Percentiles rank a stretch among this genome's conserved stretches.
These are phyloP conservation scores for Dactylellina haptotyla DNA, from an alignment of 2,329 filamentous ascomycete species.

Conservation along the genomic window DNA sequence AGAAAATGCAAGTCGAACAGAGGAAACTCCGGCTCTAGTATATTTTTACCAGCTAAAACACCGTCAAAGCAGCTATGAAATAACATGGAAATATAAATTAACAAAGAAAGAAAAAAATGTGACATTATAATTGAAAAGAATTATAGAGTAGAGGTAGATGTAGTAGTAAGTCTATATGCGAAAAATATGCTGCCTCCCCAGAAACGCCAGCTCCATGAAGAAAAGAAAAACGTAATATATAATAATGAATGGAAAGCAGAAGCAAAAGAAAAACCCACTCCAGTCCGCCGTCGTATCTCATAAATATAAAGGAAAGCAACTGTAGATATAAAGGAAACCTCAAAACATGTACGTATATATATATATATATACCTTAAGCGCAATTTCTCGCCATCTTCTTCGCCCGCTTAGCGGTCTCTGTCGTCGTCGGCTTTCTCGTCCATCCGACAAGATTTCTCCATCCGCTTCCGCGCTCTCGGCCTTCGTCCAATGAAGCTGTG, in stretches of 20 bases:
- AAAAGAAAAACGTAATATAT: conserved; percentile 11
- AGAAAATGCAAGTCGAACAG: no score
- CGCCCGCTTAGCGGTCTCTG: conserved; percentile 26
- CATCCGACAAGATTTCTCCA: conserved; percentile 73
- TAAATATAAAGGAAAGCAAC: neutral
- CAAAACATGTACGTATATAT: neutral
- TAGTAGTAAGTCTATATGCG: no score
- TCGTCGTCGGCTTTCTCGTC: conserved; percentile 68
- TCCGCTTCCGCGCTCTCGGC: conserved; percentile 69
- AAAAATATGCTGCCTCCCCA: no score
- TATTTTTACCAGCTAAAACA: conserved; percentile 33
- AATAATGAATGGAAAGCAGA: neutral
- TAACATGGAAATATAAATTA: neutral
- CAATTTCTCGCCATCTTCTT: conserved; percentile 33
- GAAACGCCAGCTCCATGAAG: no score
- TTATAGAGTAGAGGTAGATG: no score
- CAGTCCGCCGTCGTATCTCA: neutral
- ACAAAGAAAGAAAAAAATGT: no score
- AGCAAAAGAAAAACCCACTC: neutral
- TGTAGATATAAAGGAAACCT: neutral
- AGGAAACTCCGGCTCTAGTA: conserved; percentile 36
- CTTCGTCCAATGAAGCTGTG: conserved; percentile 72
- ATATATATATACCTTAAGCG: conserved; percentile 12
- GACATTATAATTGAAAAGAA: no score
- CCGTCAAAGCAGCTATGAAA: conserved; percentile 14